A percentile compares a stretch with the other conserved stretches of the same genome.
These are phyloP conservation scores for Cardamine chenopodiifolia DNA, from an alignment of 345 rosid genomes.

Conservation along the genomic window DNA sequence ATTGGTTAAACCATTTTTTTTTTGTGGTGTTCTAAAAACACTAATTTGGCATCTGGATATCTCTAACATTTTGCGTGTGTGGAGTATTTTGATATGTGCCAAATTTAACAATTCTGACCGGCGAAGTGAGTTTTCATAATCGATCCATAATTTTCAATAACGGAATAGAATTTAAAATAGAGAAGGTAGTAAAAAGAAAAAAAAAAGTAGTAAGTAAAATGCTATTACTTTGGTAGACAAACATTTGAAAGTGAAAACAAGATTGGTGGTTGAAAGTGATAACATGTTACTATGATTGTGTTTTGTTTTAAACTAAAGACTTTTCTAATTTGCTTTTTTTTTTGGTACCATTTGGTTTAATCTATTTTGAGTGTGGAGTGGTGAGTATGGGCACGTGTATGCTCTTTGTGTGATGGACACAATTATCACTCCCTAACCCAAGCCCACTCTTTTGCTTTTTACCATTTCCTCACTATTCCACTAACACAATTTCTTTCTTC, in stretches of 20 bases:
- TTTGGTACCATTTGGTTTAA: background rate
- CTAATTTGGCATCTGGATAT: constrained; percentile 13
- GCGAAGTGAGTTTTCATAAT: background rate
- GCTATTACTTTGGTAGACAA: constrained; percentile 35
- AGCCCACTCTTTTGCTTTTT: constrained; percentile 18
- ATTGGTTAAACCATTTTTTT: background rate
- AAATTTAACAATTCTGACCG: constrained; percentile 16
- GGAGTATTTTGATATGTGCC: constrained; percentile 1
- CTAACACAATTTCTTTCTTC: background rate
- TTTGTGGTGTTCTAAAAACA: background rate
- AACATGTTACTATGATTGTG: constrained; percentile 38
- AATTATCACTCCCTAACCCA: constrained; percentile 45
- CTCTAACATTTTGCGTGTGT: background rate
- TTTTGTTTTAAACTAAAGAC: constrained; percentile 5
- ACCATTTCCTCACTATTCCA: background rate
- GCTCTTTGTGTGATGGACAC: constrained; percentile 51
- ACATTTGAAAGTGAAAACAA: constrained; percentile 39
- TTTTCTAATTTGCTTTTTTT: background rate
- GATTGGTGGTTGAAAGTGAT: constrained; percentile 31
- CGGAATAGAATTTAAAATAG: constrained; percentile 5
- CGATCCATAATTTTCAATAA: constrained; percentile 3
- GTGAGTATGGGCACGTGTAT: constrained; percentile 62
- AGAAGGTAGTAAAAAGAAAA: constrained; percentile 8
- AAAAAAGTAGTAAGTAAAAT: background rate
- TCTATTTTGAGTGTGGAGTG: constrained; percentile 19